These are phyloP conservation scores for Dictyostelium capitatum DNA, from an alignment of 78 protist species.

Conservation along the genomic window DNA sequence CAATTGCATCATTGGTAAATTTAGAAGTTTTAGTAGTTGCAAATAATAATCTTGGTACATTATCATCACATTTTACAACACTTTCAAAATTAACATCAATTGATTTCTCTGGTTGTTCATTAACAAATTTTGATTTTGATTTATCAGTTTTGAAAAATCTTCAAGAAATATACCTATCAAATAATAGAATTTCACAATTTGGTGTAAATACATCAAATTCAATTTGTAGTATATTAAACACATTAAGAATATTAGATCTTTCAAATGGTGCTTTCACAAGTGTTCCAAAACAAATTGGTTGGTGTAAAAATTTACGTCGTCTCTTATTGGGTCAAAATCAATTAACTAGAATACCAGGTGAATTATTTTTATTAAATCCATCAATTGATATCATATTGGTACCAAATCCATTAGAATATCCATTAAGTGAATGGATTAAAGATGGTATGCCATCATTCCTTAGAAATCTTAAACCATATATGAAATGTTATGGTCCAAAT, in stretches of 20 bases:
- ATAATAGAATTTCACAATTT: conserved; percentile 41
- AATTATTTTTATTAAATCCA: conserved; percentile 49
- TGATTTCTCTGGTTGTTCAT: conserved; percentile 38
- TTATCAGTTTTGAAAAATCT: neutral
- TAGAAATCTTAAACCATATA: conserved; percentile 60
- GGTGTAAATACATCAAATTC: neutral
- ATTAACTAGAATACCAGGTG: conserved; percentile 67
- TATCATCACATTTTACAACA: conserved; percentile 31
- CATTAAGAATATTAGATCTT: conserved; percentile 23
- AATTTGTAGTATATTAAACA: conserved; percentile 1
- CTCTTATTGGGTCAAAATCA: conserved; percentile 46
- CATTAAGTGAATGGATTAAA: conserved; percentile 73
- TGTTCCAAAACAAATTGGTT: conserved; percentile 75
- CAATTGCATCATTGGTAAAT: conserved; percentile 21
- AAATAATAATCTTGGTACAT: conserved; percentile 45
- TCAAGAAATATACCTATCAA: conserved; percentile 30
- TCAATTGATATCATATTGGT: conserved; percentile 52
- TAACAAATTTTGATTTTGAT: conserved; percentile 67
- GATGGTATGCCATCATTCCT: conserved; percentile 68
- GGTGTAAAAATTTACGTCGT: conserved; percentile 39
- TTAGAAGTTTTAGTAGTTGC: neutral
- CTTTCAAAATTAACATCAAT: conserved; percentile 11
- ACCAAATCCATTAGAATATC: conserved; percentile 74
- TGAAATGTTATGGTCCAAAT: conserved; percentile 75
- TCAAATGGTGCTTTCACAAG: conserved; percentile 40